Percentiles rank a stretch among this genome's conserved stretches.
Evolutionary conservation across 306 rosid genomes (phyloP).

Genomic region (Bauhinia variegata): DNA sequence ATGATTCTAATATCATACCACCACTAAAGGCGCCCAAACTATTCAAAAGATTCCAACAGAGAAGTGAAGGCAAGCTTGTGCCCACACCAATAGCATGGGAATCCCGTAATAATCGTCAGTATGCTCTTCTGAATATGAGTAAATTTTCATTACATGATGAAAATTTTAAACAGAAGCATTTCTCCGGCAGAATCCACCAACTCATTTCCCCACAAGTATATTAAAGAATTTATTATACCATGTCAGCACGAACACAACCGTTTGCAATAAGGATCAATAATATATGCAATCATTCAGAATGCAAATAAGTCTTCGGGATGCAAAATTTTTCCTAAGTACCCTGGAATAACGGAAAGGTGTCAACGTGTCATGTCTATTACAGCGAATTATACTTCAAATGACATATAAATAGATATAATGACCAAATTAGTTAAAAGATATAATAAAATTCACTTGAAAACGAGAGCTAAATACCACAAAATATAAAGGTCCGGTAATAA

Average conservation of each 20-base stretch:
- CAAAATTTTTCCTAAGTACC: constrained; percentile 25
- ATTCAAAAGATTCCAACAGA: constrained; percentile 81
- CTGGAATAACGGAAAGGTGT: constrained; percentile 27
- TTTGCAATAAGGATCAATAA: no score
- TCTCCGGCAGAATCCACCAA: constrained; percentile 4
- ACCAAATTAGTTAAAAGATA: constrained; percentile 21
- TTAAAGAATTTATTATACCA: constrained; percentile 13
- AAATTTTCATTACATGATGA: constrained; percentile 16
- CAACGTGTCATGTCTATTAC: no score
- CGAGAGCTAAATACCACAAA: constrained; percentile 17
- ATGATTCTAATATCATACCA: constrained; percentile 62
- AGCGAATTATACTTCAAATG: no score
- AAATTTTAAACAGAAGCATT: constrained; percentile 9
- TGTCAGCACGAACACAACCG: not conserved
- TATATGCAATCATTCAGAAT: no score
- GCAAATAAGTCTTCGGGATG: constrained; percentile 6
- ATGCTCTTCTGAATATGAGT: constrained; percentile 22
- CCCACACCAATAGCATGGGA: constrained; percentile 80
- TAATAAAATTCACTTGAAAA: not conserved
- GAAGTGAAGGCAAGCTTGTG: constrained; percentile 89
- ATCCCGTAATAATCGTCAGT: constrained; percentile 37
- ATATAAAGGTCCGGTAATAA: no score
- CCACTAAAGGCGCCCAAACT: constrained; percentile 94
- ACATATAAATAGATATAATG: no score
- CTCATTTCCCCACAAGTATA: no score